Evolutionary conservation across 495 filamentous ascomycete genomes (phyloP).

Genomic region (Lophiotrema nucula): DNA sequence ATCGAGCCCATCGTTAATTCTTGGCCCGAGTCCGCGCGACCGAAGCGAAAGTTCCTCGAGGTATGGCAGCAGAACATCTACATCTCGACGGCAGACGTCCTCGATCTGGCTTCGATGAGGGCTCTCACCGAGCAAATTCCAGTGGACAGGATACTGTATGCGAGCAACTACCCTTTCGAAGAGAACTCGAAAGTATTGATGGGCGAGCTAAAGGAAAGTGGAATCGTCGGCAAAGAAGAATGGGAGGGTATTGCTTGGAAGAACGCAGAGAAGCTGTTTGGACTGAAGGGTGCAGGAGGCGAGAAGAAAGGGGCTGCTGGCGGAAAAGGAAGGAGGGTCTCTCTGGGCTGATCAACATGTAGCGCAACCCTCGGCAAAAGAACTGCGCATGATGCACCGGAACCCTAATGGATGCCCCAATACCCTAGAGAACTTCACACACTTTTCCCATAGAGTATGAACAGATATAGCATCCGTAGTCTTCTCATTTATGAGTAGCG

Average conservation of each 20-base stretch:
- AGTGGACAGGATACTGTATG: conserved; percentile 55
- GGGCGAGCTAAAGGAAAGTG: conserved; percentile 51
- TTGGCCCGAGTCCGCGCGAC: conserved; percentile 33
- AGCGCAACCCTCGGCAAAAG: too few relatives aligned
- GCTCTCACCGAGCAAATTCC: conserved; percentile 47
- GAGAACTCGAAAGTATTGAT: conserved; percentile 49
- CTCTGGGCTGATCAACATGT: too few relatives aligned
- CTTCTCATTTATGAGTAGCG: too few relatives aligned
- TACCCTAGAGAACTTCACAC: too few relatives aligned
- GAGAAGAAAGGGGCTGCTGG: not conserved
- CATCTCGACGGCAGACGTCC: conserved; percentile 41
- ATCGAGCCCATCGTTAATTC: conserved; percentile 30
- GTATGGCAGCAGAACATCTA: conserved; percentile 50
- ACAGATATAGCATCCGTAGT: too few relatives aligned
- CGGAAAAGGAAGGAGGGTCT: not conserved
- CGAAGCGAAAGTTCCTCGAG: conserved; percentile 35
- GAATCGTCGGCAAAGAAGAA: conserved; percentile 51
- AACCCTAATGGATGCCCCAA: too few relatives aligned
- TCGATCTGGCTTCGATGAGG: conserved; percentile 41
- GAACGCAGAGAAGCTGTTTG: conserved; percentile 57
- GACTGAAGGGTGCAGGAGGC: conserved; percentile 34
- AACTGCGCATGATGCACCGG: too few relatives aligned
- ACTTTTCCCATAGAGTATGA: too few relatives aligned
- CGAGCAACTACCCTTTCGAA: conserved; percentile 60
- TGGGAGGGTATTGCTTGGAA: conserved; percentile 53